phyloP scores from a whole-genome alignment of 306 rosid species.

The Citrullus colocynthis region DNA sequence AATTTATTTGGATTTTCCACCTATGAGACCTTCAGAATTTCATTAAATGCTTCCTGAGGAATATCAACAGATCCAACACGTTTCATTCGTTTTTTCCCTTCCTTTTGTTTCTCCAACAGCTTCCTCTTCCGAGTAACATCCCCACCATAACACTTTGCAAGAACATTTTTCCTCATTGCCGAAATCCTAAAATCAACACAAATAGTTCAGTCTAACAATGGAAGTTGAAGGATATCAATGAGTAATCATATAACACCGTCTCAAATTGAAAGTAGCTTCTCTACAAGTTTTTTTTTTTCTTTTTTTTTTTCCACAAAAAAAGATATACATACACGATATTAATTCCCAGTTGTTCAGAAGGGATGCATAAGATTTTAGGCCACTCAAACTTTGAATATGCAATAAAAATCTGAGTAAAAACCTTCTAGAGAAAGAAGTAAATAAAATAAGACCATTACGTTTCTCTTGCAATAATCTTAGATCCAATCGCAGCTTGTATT shows the following conservation, averaged over 20 bases:
- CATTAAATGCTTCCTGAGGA: constrained; percentile 95
- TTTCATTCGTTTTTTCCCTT: constrained; percentile 97
- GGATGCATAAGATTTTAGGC: not conserved
- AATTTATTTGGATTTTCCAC: not conserved
- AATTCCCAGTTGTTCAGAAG: too few relatives aligned
- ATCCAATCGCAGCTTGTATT: constrained; percentile 86
- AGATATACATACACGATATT: too few relatives aligned
- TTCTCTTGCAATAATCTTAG: constrained; percentile 73
- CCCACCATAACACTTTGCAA: constrained; percentile 93
- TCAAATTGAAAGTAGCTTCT: not conserved
- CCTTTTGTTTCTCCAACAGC: constrained; percentile 91
- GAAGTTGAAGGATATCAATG: constrained; percentile 3
- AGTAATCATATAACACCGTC: not conserved
- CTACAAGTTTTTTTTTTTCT: too few relatives aligned
- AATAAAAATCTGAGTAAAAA: not conserved
- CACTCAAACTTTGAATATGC: not conserved
- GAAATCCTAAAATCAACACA: constrained; percentile 40
- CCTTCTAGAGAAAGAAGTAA: not conserved
- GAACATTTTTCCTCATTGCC: constrained; percentile 85
- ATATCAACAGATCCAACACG: constrained; percentile 85
- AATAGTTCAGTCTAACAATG: constrained; percentile 8
- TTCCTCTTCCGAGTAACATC: constrained; percentile 78
- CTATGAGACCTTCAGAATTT: constrained; percentile 74
- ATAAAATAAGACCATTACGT: constrained; percentile 46
- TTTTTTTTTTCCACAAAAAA: too few relatives aligned